A percentile compares a stretch with the other conserved stretches of the same genome.
These are phyloP conservation scores for Malassezia equina DNA, from an alignment of 1,284 basidiomycete species.

Conservation along the genomic window DNA sequence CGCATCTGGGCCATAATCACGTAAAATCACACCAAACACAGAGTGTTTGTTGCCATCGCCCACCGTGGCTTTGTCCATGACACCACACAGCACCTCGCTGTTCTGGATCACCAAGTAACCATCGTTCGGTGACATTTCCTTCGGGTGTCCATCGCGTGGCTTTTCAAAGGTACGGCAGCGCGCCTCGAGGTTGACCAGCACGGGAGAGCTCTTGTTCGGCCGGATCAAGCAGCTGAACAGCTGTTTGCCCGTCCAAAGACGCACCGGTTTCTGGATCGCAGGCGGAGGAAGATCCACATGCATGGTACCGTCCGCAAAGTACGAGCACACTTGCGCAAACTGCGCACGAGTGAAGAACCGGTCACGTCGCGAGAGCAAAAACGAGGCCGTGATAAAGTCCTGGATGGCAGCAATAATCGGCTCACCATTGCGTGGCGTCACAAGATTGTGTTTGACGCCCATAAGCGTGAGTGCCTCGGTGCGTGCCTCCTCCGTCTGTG, in stretches of 20 bases:
- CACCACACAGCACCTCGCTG: conserved; percentile 97
- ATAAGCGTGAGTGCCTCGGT: conserved; percentile 96
- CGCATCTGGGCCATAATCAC: conserved; percentile 91
- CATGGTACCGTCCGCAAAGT: conserved; percentile 78
- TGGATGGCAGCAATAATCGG: conserved; percentile 47
- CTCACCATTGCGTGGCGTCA: conserved; percentile 53
- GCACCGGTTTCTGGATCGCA: conserved; percentile 80
- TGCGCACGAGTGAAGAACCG: conserved; percentile 86
- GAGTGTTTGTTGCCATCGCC: conserved; percentile 99
- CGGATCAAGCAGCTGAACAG: conserved; percentile 93
- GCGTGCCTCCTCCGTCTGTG: conserved; percentile 95
- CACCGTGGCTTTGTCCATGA: conserved; percentile 97
- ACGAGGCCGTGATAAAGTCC: conserved; percentile 58
- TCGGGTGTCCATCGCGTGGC: conserved; percentile 56
- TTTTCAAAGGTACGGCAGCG: conserved; percentile 91
- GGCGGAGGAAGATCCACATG: conserved; percentile 94
- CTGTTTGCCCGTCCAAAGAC: conserved; percentile 97
- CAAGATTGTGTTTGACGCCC: conserved; percentile 94
- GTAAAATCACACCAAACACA: conserved; percentile 92
- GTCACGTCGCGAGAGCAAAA: conserved; percentile 82
- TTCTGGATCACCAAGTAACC: conserved; percentile 96
- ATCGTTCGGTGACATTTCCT: conserved; percentile 89
- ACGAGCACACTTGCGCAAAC: conserved; percentile 93
- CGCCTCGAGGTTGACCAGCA: conserved; percentile 79
- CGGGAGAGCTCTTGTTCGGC: conserved; percentile 70